phyloP scores from a whole-genome alignment of 805 yeast genomes.

The Yarrowia keelungensis region DNA sequence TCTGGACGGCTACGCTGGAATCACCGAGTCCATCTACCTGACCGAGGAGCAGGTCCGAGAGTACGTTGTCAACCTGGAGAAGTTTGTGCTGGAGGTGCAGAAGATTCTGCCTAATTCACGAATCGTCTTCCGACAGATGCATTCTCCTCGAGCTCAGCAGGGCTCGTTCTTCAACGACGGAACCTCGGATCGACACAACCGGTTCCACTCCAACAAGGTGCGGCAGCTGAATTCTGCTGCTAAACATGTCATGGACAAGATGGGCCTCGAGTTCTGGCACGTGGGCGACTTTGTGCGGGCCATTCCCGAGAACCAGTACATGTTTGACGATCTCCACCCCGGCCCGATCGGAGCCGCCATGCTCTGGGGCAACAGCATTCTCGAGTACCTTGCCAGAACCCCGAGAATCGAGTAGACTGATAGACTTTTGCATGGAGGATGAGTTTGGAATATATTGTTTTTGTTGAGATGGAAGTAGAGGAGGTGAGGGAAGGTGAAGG shows the following conservation, averaged over 20 bases:
- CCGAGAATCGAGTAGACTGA: conserved; percentile 11
- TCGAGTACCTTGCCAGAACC: conserved; percentile 39
- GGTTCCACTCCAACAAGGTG: conserved; percentile 40
- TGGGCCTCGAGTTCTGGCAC: conserved; percentile 39
- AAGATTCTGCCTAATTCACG: conserved; percentile 30
- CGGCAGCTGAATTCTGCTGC: conserved; percentile 39
- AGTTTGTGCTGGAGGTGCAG: conserved; percentile 28
- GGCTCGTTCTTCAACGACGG: conserved; percentile 36
- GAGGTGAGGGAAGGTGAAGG: too few relatives aligned
- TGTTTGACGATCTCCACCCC: conserved; percentile 40
- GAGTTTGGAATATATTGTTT: too few relatives aligned
- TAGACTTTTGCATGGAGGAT: neutral
- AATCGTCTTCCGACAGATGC: conserved; percentile 40
- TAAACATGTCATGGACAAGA: conserved; percentile 21
- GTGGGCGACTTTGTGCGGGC: conserved; percentile 39
- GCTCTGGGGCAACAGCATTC: conserved; percentile 40
- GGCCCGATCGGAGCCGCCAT: conserved; percentile 34
- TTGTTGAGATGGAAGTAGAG: too few relatives aligned
- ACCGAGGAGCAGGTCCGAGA: conserved; percentile 38
- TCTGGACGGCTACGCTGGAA: conserved; percentile 25
- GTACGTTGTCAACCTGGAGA: conserved; percentile 24
- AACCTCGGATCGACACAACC: conserved; percentile 35
- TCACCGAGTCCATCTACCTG: conserved; percentile 32
- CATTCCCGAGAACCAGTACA: conserved; percentile 39
- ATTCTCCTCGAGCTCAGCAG: conserved; percentile 38